Evolutionary conservation across 225 moss, liverwort and hornwort species (phyloP).

Genomic region (Straminergon stramineum): DNA sequence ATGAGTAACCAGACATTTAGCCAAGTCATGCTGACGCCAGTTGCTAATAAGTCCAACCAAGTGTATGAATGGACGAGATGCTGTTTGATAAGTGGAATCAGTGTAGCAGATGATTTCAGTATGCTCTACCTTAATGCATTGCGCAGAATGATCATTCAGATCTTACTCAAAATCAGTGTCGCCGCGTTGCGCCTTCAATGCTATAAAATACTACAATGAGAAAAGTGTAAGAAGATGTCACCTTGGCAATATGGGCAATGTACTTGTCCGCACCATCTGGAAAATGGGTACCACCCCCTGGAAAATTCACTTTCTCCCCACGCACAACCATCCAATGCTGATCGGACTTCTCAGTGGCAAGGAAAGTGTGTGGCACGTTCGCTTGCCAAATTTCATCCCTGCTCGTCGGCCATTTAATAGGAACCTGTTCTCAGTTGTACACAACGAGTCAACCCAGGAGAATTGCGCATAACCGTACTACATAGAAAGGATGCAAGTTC

Average conservation of each 20-base stretch:
- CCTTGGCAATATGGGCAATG: slow-evolving; percentile 84
- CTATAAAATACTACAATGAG: background rate
- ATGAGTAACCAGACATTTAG: background rate
- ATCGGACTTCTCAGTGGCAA: slow-evolving; percentile 82
- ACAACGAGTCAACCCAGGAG: background rate
- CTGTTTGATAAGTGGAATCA: background rate
- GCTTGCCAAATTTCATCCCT: slow-evolving; percentile 90
- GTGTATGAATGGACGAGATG: background rate
- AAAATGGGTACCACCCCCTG: slow-evolving; percentile 96
- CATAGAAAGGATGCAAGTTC: background rate
- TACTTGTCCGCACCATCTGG: slow-evolving; percentile 91
- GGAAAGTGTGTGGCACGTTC: slow-evolving; percentile 92
- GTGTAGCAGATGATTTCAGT: background rate
- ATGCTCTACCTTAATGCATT: background rate
- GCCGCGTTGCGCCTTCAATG: background rate
- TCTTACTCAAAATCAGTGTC: background rate
- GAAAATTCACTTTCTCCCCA: slow-evolving; percentile 80
- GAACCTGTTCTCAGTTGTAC: slow-evolving; percentile 43
- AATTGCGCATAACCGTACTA: background rate
- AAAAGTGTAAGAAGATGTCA: slow-evolving; percentile 5
- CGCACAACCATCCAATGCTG: slow-evolving; percentile 91
- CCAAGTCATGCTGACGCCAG: background rate
- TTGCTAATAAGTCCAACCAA: background rate
- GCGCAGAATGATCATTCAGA: background rate
- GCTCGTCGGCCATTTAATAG: slow-evolving; percentile 82